Base-by-base conservation (phyloP, 768 basidiomycete species). In the Leccinum broughii region DNA sequence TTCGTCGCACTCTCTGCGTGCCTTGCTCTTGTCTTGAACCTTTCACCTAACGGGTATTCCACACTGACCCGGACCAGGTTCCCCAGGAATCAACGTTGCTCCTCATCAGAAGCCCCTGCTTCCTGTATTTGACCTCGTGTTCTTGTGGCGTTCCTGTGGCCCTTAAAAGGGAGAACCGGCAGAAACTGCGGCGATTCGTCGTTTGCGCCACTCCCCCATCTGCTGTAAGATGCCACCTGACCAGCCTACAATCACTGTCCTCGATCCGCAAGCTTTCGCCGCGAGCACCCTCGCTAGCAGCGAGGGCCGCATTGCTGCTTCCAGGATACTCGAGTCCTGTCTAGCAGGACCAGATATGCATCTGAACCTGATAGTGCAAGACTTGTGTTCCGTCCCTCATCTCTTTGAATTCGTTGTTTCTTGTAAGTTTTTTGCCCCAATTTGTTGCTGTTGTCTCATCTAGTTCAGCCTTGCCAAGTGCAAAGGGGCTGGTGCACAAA, bases 351-450 rank as follows among this genome's bases (percentile, higher is more conserved):
- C 64, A 58, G 63, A 62, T 35, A 15, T 57, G 1, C 57, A 28
- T 50, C 62, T 72, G 63, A 64, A 54, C 58, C 62, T 68, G 67
- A 61, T 70, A 55, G 17, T 72, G n/a, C 66, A 66, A 57, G 64
- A 73, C 53, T 58, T 76, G 56, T 64, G 74, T 22, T 67, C 70
- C 3, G 34, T 62, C 6, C 66, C 73, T 0, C 41, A 61, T 13
- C 62, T 74, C 13, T 76, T 75, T 3, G 69, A 71, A 4, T 73
- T 66, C n/a, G 22, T 76, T 2, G 24, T 74, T 3, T 76, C 75
- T 2, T 60, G 74, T 70, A 57, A 55, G 64, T 6, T 61, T 20
- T 7, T 51, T 17, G 35, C 53, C 15, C 51, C 7, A 0, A 22
- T 6, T 22, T 11, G 0, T 26, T 44, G 8, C 35, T 24, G 4